A percentile compares a stretch with the other conserved stretches of the same genome.
Evolutionary conservation across 495 filamentous ascomycete species (phyloP).

Genomic region (Symbiotaphrina buchneri): DNA sequence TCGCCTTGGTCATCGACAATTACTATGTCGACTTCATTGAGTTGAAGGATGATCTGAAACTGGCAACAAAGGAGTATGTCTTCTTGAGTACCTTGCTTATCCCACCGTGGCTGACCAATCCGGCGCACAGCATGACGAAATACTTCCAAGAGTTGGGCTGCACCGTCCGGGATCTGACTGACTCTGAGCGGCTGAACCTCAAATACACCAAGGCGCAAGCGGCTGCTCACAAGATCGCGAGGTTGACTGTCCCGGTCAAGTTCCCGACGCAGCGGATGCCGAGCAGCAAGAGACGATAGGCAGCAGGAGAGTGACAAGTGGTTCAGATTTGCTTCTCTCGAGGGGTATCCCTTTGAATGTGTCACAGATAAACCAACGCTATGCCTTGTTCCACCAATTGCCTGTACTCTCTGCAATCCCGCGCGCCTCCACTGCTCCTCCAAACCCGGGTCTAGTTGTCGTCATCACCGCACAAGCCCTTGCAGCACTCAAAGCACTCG

Average conservation of each 20-base stretch:
- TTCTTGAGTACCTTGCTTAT: neutral
- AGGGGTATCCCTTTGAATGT: too few relatives aligned
- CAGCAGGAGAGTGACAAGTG: too few relatives aligned
- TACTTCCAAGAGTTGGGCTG: conserved; percentile 79
- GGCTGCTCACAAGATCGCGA: conserved; percentile 34
- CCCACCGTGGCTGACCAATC: neutral
- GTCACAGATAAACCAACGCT: too few relatives aligned
- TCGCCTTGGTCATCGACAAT: conserved; percentile 40
- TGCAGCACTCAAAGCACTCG: too few relatives aligned
- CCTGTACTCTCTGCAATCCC: too few relatives aligned
- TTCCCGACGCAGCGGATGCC: conserved; percentile 44
- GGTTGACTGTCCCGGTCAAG: conserved; percentile 53
- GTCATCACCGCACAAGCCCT: too few relatives aligned
- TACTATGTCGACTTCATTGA: conserved; percentile 56
- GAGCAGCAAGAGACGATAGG: too few relatives aligned
- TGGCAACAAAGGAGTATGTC: conserved; percentile 37
- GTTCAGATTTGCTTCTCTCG: too few relatives aligned
- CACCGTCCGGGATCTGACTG: conserved; percentile 23
- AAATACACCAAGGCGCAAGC: conserved; percentile 35
- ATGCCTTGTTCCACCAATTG: too few relatives aligned
- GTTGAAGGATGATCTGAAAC: conserved; percentile 52
- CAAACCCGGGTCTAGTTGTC: too few relatives aligned
- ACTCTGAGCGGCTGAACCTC: conserved; percentile 19
- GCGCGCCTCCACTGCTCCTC: too few relatives aligned
- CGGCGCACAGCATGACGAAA: conserved; percentile 20